These are phyloP conservation scores for Geosmithia flava DNA, from an alignment of 2,329 filamentous ascomycete species.

Conservation along the genomic window DNA sequence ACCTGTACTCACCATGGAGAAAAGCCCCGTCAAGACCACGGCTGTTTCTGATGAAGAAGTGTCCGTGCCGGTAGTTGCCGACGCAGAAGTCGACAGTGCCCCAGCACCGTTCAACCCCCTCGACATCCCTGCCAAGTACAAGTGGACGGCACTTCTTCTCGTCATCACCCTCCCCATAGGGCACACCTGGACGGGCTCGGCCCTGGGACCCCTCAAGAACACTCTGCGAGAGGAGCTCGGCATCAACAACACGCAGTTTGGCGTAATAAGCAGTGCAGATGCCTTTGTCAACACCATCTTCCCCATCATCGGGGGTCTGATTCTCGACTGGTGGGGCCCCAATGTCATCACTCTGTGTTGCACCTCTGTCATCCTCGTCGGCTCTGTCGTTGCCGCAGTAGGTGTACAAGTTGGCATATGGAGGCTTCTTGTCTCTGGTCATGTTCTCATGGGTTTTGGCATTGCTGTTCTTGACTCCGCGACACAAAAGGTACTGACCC, in stretches of 20 bases:
- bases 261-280: constrained; percentile 11
- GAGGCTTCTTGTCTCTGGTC: too few species aligned
- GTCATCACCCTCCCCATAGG: constrained; percentile 11
- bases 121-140: constrained; percentile 9
- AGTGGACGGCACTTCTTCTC: constrained; percentile 10
- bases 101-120: too few species aligned
- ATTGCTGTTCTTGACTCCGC: too few species aligned
- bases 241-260: constrained; percentile 12
- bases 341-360: constrained; percentile 10
- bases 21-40: too few species aligned
- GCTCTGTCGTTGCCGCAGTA: too few species aligned
- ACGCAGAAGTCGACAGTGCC: too few species aligned
- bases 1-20: too few species aligned
- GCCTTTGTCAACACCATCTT: constrained; percentile 12
- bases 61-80: too few species aligned
- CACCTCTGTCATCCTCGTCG: constrained; percentile 8
- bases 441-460: too few species aligned
- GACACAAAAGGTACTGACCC: too few species aligned
- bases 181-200: constrained; percentile 8
- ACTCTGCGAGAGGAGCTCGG: constrained; percentile 9
- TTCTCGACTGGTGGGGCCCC: constrained; percentile 12
- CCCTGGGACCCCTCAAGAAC: constrained; percentile 11
- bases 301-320: constrained; percentile 9
- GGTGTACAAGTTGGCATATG: too few species aligned
- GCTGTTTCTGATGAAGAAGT: too few species aligned